phyloP scores from a whole-genome alignment of 345 rosid genomes.

The Gossypium mustelinum region DNA sequence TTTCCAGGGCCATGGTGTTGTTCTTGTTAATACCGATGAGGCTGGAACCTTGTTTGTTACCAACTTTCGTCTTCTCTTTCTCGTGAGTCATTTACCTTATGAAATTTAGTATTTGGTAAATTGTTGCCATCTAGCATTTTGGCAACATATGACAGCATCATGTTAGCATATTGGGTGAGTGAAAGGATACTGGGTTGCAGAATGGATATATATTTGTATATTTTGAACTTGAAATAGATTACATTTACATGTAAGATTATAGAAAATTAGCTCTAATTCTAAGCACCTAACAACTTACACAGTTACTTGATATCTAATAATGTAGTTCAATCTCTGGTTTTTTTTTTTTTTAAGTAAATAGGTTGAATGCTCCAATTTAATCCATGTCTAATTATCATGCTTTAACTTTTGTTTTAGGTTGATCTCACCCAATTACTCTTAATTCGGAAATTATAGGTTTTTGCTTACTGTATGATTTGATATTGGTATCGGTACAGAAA shows the following conservation, averaged over 20 bases:
- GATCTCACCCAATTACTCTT: not conserved
- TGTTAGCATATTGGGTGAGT: conserved; percentile 2
- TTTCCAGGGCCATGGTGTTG: conserved; percentile 74
- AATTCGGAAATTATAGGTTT: not conserved
- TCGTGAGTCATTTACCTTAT: conserved; percentile 47
- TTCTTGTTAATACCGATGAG: conserved; percentile 74
- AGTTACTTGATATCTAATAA: not conserved
- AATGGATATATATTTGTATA: not conserved
- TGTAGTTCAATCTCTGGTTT: too few relatives aligned
- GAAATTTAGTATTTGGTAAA: not conserved
- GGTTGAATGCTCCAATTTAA: not conserved
- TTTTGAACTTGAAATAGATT: not conserved
- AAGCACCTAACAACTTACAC: not conserved
- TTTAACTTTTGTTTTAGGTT: not conserved
- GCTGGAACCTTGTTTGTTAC: conserved; percentile 86
- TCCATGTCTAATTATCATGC: not conserved
- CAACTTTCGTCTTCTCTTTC: conserved; percentile 84
- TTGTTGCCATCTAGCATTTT: conserved; percentile 9
- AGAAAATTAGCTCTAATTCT: not conserved
- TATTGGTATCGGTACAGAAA: not conserved
- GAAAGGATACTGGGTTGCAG: not conserved
- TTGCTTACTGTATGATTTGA: not conserved
- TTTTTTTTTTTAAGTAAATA: not conserved
- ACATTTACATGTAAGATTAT: not conserved
- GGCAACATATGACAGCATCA: conserved; percentile 1